Base-by-base conservation (phyloP, 2,329 filamentous ascomycete genomes). In the Dothideomycetes sp. region DNA sequence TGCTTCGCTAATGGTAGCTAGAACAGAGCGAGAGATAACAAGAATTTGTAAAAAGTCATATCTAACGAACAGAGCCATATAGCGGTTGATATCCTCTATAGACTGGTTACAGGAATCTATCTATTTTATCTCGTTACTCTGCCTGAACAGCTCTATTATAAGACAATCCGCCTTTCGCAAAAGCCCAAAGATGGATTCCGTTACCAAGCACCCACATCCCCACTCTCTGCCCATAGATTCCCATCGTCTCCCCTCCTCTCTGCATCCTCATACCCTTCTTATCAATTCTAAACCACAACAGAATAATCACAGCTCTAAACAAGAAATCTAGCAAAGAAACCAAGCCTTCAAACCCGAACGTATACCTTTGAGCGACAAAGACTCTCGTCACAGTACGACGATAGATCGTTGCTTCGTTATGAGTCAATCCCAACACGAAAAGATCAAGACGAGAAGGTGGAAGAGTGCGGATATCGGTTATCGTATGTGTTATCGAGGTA, bases 301-400 rank as follows among this genome's bases (percentile, higher is more conserved):
- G 11, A 6, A 41, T 18, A 18, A 33, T 27, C 3, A 16, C 2
- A 9, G 22, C 19, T 5, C 40, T 29, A 20, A 42, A n/a, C 19
- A 31, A 6, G 1, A 42, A 3, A 20, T 47, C 45, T 5, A 29
- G 15, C 6, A 43, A n/a, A 7, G 9, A 24, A 4, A 47, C 17
- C 20, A 47, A 28, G 1, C 18, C 35, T 10, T 34, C 38, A 23
- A 47, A 44, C 1, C 46, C 46, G n/a, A 35, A n/a, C 10, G 44
- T 20, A 23, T 34, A 54, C 2, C 63, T 51, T 45, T 66, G 57
- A 2, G 64, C 65, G 3, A 69, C 45, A 45, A 69, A 68, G 1
- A 64, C 40, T 45, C 63, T 63, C 3, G 58, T 58, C 8, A 58
- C 57, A 4, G 52, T 54, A 25, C 59, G 53, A 23, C 63, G 51